Evolutionary conservation across 805 yeast genomes (phyloP).

Genomic region (Wickerhamomyces xylosicus): DNA sequence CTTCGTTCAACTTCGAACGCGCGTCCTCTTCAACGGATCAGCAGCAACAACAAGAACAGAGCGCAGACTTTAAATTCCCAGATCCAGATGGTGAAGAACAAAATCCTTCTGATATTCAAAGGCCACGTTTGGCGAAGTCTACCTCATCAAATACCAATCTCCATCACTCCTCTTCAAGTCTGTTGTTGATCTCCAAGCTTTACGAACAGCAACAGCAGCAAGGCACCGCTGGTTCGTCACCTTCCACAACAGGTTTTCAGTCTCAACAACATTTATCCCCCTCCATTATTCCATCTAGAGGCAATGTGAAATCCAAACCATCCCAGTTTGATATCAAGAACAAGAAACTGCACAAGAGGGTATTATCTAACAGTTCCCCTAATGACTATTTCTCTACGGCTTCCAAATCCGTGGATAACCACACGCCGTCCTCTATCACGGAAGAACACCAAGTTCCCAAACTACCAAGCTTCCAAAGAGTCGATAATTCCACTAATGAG

Average conservation of each 20-base stretch:
- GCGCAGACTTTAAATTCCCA: neutral
- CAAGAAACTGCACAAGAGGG: conserved; percentile 16
- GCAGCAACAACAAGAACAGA: neutral
- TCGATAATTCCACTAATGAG: conserved; percentile 5
- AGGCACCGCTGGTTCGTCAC: conserved; percentile 2
- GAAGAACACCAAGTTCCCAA: conserved; percentile 3
- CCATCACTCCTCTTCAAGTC: conserved; percentile 15
- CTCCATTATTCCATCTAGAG: neutral
- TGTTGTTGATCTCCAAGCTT: conserved; percentile 17
- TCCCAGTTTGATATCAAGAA: conserved; percentile 3
- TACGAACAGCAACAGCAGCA: conserved; percentile 11
- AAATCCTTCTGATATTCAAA: neutral
- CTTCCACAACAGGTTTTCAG: neutral
- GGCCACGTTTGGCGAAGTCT: neutral
- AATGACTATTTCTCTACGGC: conserved; percentile 9
- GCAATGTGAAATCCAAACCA: conserved; percentile 8
- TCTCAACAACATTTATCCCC: neutral
- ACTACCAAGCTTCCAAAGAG: conserved; percentile 16
- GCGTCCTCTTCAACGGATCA: neutral
- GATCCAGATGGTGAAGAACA: neutral
- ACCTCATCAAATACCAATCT: neutral
- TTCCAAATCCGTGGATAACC: neutral
- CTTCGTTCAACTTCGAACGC: neutral
- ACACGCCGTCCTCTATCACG: conserved; percentile 1
- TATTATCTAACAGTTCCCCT: conserved; percentile 14